Evolutionary conservation across 164 flowering plant genomes (phyloP), one percentile per base, ranked within the genome.

Genomic region (Magnolia sinica): DNA sequence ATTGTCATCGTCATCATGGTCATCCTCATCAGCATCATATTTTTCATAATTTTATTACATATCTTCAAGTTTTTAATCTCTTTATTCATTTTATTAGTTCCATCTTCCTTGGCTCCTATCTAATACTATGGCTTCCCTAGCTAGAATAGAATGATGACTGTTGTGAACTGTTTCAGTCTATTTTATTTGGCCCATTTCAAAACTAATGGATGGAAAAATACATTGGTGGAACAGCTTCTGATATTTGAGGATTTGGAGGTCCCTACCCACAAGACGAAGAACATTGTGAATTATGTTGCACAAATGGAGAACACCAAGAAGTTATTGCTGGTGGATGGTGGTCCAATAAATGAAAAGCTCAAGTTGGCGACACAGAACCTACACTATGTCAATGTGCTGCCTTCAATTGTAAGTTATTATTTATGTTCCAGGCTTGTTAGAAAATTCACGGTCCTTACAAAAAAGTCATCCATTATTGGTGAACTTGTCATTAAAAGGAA

Each of bases 181-280:
- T 68, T 37, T 68, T 31, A 4, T 14, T 13, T 68, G 7, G 49
- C 71, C 24, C 51, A 29, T 68, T 3, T 68, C n/a, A 29, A 50
- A 19, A n/a, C 29, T 70, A n/a, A 70, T 14, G 45, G 1, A 24
- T 23, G 74, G 13, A 51, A 24, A 50, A 51, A 55, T 72, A 58
- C 63, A 49, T 64, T 45, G 7, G 10, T 45, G 24, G 18, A 55
- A 67, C 96, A 96, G 99, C 94, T 96, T 64, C 45, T 90, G 76
- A 82, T 96, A 51, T 96, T 94, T 80, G 98, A 96, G 29, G 91
- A 96, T 85, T 79, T 96, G 82, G 92, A 88, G 76, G 74, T 92
- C 69, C 91, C 94, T 1, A 82, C 92, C 13, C 99, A 96, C 85
- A 96, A 96, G 86, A 96, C 98, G n/a, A 96, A 94, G 87, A 86